Conservation (phyloP, 805 yeast genomes). For the Yamadazyma endophytica region DNA sequence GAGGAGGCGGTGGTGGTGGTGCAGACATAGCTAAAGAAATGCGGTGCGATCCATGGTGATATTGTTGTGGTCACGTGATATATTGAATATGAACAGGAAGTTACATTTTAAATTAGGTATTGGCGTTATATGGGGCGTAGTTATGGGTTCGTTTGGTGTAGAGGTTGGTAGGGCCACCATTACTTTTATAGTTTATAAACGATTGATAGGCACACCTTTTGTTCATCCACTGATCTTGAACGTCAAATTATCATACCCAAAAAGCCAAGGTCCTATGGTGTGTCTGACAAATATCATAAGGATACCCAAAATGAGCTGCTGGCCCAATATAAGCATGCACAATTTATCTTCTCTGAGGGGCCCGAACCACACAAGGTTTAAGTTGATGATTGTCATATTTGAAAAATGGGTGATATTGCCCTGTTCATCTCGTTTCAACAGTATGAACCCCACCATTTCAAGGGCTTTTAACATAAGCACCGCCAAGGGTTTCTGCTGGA, state of each 20-base stretch:
- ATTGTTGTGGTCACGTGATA: no score
- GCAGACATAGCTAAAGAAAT: no score
- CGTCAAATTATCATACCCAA: conserved; percentile 79
- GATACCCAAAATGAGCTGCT: conserved; percentile 68
- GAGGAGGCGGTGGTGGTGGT: conserved; percentile 34
- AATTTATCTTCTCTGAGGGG: conserved; percentile 82
- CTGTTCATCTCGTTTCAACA: conserved; percentile 18
- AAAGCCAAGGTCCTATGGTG: conserved; percentile 76
- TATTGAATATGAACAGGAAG: no score
- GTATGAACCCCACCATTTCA: conserved; percentile 47
- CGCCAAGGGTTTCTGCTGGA: conserved; percentile 17
- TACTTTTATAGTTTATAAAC: no score
- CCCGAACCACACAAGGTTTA: conserved; percentile 80
- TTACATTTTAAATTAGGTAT: no score
- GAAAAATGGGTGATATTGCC: conserved; percentile 45
- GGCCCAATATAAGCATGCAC: conserved; percentile 52
- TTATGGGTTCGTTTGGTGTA: no score
- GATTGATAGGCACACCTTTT: not conserved
- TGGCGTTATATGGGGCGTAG: no score
- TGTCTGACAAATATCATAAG: conserved; percentile 71
- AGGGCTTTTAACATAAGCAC: conserved; percentile 23
- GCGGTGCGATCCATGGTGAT: conserved; percentile 3
- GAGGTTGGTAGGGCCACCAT: no score
- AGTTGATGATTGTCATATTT: conserved; percentile 84
- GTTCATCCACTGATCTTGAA: conserved; percentile 25